Percentiles rank a stretch among this genome's conserved stretches.
phyloP scores from a whole-genome alignment of 2,329 filamentous ascomycete species.

The Xylaria multiplex region DNA sequence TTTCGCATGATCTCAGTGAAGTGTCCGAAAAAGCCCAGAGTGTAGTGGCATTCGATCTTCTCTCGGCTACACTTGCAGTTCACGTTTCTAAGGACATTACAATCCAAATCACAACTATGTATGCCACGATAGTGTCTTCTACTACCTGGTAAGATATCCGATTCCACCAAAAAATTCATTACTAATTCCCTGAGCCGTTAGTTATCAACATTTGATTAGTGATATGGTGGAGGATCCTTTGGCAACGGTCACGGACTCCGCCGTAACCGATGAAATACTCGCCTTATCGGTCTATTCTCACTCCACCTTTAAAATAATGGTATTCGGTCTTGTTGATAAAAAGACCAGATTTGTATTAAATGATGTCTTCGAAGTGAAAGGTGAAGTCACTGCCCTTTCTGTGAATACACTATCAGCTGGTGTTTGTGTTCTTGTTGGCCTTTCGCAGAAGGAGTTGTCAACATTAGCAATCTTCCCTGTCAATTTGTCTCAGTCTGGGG shows the following conservation, averaged over 20 bases:
- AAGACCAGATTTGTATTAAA: conserved; percentile 46
- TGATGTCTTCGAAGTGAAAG: conserved; percentile 51
- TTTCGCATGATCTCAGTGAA: conserved; percentile 60
- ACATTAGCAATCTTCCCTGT: conserved; percentile 40
- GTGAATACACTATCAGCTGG: conserved; percentile 35
- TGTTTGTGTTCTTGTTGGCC: conserved; percentile 40
- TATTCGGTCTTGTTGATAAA: conserved; percentile 50
- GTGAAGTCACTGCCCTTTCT: conserved; percentile 62
- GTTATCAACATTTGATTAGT: conserved; percentile 46
- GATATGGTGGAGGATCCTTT: conserved; percentile 48
- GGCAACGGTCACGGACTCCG: conserved; percentile 56
- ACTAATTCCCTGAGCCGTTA: conserved; percentile 38
- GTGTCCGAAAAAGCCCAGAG: conserved; percentile 56
- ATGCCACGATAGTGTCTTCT: conserved; percentile 53
- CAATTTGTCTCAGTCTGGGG: conserved; percentile 8
- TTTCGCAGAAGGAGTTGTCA: conserved; percentile 38
- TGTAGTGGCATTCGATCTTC: conserved; percentile 60
- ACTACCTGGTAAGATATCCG: conserved; percentile 51
- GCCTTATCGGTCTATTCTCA: conserved; percentile 56
- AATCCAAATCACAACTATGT: conserved; percentile 65
- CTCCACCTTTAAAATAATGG: conserved; percentile 53
- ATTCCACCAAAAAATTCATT: conserved; percentile 26
- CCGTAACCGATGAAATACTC: conserved; percentile 52
- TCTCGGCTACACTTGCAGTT: conserved; percentile 61
- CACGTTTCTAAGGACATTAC: conserved; percentile 52